Evolutionary conservation across 202 grass and related monocot genomes (phyloP).

Genomic region (Zizania palustris): DNA sequence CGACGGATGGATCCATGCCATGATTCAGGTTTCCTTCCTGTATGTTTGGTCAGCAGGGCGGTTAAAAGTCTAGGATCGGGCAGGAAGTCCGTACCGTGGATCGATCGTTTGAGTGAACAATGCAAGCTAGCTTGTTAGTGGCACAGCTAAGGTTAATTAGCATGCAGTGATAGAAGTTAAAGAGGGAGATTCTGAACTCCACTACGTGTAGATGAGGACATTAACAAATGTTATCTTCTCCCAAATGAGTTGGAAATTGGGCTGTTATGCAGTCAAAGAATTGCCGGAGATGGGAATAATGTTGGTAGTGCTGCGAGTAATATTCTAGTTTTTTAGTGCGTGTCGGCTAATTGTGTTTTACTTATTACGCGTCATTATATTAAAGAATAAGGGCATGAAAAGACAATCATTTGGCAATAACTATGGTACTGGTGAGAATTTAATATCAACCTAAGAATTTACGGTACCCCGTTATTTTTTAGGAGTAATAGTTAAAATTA

Average conservation of each 20-base stretch:
- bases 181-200: conserved; percentile 32
- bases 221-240: conserved; percentile 11
- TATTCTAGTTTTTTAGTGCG: too few relatives aligned
- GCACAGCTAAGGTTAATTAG: neutral
- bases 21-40: conserved; percentile 18
- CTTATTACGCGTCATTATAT: too few relatives aligned
- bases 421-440: too few relatives aligned
- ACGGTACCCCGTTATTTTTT: too few relatives aligned
- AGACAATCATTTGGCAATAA: neutral
- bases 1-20: neutral
- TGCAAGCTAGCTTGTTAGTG: neutral
- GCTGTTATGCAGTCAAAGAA: neutral
- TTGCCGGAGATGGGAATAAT: neutral
- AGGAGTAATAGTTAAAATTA: too few relatives aligned
- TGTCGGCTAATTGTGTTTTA: too few relatives aligned
- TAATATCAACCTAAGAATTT: too few relatives aligned
- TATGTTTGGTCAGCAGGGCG: conserved; percentile 1
- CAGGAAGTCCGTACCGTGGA: neutral
- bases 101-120: neutral
- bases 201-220: neutral
- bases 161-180: neutral
- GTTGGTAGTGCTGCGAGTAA: neutral
- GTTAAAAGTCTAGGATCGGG: conserved; percentile 30
- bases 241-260: neutral
- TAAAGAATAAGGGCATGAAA: neutral